Percentiles rank a stretch among this genome's conserved stretches.
phyloP scores from a whole-genome alignment of 1,284 basidiomycete species.

The Omphalotus olearius region DNA sequence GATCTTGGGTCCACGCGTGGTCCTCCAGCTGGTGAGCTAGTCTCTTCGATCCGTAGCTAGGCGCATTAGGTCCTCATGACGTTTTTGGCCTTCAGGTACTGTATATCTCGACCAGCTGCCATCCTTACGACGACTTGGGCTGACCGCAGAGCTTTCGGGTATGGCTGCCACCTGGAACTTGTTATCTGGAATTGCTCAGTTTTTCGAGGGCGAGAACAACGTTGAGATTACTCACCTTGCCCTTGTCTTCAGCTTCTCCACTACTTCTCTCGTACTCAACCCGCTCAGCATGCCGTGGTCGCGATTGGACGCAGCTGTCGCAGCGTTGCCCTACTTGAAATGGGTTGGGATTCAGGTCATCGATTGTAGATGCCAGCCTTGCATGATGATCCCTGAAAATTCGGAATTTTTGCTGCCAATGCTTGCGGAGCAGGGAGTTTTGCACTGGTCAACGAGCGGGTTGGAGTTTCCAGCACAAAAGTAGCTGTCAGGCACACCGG shows the following conservation, averaged over 20 bases:
- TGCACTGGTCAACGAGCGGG: constrained; percentile 2
- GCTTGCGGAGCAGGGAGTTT: background rate
- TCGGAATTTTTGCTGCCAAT: background rate
- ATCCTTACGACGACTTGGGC: constrained; percentile 3
- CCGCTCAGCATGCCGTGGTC: background rate
- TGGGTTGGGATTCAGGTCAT: constrained; percentile 2
- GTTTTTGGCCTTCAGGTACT: background rate
- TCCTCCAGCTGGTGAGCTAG: constrained; percentile 1
- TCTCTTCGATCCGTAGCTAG: background rate
- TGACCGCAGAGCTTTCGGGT: background rate
- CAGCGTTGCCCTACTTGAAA: background rate
- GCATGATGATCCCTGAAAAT: background rate
- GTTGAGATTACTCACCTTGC: constrained; percentile 1
- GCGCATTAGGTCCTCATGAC: background rate
- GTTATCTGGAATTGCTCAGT: background rate
- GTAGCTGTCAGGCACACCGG: no score
- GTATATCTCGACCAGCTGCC: constrained; percentile 1
- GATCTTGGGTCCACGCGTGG: background rate
- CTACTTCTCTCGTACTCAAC: background rate
- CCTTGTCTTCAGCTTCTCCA: background rate
- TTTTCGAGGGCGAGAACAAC: background rate
- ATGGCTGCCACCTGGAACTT: background rate
- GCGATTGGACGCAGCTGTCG: constrained; percentile 1
- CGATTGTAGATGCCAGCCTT: constrained; percentile 1
- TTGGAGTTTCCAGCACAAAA: background rate